phyloP scores from a whole-genome alignment of 2,329 filamentous ascomycete genomes.

The Apiospora hydei region DNA sequence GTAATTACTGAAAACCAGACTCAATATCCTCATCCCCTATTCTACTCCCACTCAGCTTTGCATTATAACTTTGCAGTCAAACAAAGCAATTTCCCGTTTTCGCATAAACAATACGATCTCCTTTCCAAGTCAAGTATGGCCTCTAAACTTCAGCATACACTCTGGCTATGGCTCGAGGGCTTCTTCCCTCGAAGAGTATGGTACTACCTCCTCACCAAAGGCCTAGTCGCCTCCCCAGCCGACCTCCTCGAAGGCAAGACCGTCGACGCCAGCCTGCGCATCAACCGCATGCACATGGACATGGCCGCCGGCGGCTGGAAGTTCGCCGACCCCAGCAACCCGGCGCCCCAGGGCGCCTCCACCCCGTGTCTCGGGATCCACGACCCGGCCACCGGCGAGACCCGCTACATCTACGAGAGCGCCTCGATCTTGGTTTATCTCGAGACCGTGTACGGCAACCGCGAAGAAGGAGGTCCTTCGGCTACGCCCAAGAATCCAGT shows the following conservation, averaged over 20 bases:
- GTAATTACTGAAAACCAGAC: background rate
- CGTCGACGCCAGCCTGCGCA: background rate
- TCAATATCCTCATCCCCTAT: background rate
- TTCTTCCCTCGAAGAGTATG: conserved; percentile 11
- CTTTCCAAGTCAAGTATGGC: background rate
- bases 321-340: conserved; percentile 2
- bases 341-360: background rate
- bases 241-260: conserved; percentile 10
- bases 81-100: background rate
- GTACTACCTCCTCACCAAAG: conserved; percentile 10
- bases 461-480: background rate
- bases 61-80: background rate
- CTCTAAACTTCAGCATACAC: conserved; percentile 3
- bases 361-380: conserved; percentile 12
- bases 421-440: background rate
- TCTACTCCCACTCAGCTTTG: background rate
- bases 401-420: conserved; percentile 14
- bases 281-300: conserved; percentile 8
- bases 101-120: background rate
- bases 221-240: background rate
- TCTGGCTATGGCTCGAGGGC: conserved; percentile 12
- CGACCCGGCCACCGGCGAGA: conserved; percentile 2
- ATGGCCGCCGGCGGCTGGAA: conserved; percentile 1
- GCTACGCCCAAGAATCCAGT: conserved; percentile 13
- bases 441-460: background rate